Conservation (phyloP, 768 basidiomycete species). For the Amanita pallidorosea region DNA sequence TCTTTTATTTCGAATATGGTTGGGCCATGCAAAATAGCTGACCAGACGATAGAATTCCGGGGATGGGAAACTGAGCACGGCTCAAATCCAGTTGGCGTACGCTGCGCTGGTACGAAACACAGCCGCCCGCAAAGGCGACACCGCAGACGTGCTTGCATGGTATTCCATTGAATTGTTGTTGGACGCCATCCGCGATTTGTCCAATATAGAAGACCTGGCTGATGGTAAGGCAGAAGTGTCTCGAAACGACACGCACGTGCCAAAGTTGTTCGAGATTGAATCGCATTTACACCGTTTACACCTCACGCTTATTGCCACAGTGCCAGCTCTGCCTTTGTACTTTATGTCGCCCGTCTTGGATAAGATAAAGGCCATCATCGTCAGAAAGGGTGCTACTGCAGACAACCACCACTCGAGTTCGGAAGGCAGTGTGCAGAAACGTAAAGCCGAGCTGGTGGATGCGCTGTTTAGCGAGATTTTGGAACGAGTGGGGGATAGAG, state of each 20-base stretch:
- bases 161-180: constrained; percentile 54
- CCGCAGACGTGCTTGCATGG: constrained; percentile 35
- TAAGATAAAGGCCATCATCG: constrained; percentile 28
- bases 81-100: no score
- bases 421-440: constrained; percentile 10
- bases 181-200: constrained; percentile 27
- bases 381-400: constrained; percentile 3
- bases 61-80: no score
- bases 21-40: background rate
- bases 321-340: constrained; percentile 48
- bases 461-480: constrained; percentile 55
- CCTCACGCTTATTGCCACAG: constrained; percentile 52
- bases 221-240: constrained; percentile 10
- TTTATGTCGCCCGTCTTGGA: constrained; percentile 48
- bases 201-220: constrained; percentile 14
- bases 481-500: constrained; percentile 54
- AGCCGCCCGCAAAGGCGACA: constrained; percentile 3
- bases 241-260: background rate
- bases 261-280: background rate
- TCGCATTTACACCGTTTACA: constrained; percentile 42
- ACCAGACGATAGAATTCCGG: constrained; percentile 42
- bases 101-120: no score
- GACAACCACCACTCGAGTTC: background rate
- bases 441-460: constrained; percentile 37
- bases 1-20: background rate